Evolutionary conservation across 2,329 filamentous ascomycete genomes (phyloP).

Genomic region (Penicillium sp.): DNA sequence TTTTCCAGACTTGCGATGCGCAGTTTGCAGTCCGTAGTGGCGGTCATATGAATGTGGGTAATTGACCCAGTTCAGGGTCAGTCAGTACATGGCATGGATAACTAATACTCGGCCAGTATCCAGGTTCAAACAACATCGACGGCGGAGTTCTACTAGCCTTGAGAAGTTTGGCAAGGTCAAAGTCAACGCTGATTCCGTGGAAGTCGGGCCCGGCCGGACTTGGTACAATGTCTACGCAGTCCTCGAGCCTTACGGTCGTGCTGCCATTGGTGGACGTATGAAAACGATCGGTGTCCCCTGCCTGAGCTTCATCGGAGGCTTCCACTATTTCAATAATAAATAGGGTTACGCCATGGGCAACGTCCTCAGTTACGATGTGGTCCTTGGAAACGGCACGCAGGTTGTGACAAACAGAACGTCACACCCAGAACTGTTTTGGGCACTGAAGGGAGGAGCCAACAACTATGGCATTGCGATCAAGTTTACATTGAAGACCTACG

Average conservation of each 20-base stretch:
- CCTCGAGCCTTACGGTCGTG: conserved; percentile 31
- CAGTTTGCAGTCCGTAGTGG: conserved; percentile 62
- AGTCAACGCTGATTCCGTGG: conserved; percentile 31
- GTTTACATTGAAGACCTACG: conserved; percentile 33
- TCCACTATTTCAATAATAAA: conserved; percentile 38
- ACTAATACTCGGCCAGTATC: conserved; percentile 21
- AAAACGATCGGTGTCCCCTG: conserved; percentile 43
- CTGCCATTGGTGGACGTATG: conserved; percentile 39
- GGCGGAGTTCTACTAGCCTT: conserved; percentile 38
- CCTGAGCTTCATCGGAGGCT: conserved; percentile 41
- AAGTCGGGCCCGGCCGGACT: conserved; percentile 32
- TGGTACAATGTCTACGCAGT: conserved; percentile 38
- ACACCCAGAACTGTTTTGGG: conserved; percentile 41
- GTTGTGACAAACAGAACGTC: conserved; percentile 29
- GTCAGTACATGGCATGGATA: too few species aligned
- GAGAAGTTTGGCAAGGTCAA: conserved; percentile 23
- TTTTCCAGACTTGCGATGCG: conserved; percentile 32
- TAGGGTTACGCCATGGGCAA: conserved; percentile 43
- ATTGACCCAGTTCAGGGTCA: background rate
- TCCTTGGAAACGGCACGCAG: conserved; percentile 37
- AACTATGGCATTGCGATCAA: conserved; percentile 42
- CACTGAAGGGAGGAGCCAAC: conserved; percentile 41
- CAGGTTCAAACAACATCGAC: conserved; percentile 37
- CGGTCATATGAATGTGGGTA: conserved; percentile 50
- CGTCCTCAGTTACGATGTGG: conserved; percentile 35